Conservation (phyloP, 2,329 filamentous ascomycete genomes). For the Fusarium graminum region DNA sequence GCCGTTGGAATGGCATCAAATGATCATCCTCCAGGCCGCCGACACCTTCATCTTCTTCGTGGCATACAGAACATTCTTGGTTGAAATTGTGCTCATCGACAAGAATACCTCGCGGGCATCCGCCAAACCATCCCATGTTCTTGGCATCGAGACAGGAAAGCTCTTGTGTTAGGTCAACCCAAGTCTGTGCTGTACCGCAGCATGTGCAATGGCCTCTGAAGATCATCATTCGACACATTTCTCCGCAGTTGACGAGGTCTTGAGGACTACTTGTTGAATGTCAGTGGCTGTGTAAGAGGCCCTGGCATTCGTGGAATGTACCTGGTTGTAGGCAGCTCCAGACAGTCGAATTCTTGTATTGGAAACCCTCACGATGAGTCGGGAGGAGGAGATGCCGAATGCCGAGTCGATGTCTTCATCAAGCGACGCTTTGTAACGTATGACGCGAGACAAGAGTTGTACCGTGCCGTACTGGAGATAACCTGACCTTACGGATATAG, state of each 20-base stretch:
- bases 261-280: background rate
- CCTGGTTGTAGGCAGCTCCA: background rate
- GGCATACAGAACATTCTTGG: conserved; percentile 62
- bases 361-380: conserved; percentile 23
- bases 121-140: conserved; percentile 61
- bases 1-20: conserved; percentile 9
- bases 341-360: background rate
- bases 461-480: background rate
- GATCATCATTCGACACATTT: conserved; percentile 63
- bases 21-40: conserved; percentile 56
- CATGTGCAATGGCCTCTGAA: conserved; percentile 61
- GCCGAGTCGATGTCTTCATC: conserved; percentile 22
- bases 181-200: conserved; percentile 57
- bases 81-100: conserved; percentile 61
- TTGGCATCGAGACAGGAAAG: conserved; percentile 64
- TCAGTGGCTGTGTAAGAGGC: conserved; percentile 6
- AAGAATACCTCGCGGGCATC: conserved; percentile 57
- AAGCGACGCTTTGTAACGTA: conserved; percentile 32
- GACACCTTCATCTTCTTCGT: conserved; percentile 59
- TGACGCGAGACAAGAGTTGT: conserved; percentile 7
- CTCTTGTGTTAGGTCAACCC: conserved; percentile 61
- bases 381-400: conserved; percentile 14
- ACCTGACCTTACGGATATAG: background rate
- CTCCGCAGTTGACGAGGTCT: conserved; percentile 14
- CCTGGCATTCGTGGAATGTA: background rate